These are phyloP conservation scores for Russula foetens DNA, from an alignment of 768 basidiomycete species.

Conservation along the genomic window DNA sequence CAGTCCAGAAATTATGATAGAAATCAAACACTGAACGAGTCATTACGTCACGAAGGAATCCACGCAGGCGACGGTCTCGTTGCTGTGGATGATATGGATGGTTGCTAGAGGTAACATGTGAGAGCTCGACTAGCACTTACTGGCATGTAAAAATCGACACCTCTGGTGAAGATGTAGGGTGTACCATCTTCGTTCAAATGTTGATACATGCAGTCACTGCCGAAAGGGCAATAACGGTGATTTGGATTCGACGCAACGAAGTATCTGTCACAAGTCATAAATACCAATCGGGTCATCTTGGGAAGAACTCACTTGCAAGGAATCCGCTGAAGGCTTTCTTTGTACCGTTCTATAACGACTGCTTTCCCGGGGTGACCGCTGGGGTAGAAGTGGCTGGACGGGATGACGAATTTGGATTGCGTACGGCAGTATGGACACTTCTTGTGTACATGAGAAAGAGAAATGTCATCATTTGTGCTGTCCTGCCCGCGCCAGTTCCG, in stretches of 20 bases:
- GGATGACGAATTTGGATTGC: constrained; percentile 59
- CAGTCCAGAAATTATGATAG: neutral
- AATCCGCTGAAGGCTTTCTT: constrained; percentile 62
- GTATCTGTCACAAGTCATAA: constrained; percentile 35
- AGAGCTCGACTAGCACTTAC: constrained; percentile 28
- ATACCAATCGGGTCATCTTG: neutral
- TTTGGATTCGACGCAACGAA: constrained; percentile 45
- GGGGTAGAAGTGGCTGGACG: constrained; percentile 60
- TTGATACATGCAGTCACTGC: constrained; percentile 74
- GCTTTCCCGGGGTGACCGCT: constrained; percentile 47
- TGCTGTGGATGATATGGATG: constrained; percentile 1
- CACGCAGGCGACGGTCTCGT: constrained; percentile 3
- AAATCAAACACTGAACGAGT: constrained; percentile 5
- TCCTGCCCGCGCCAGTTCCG: constrained; percentile 66
- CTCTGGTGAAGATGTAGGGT: constrained; percentile 44
- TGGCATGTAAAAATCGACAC: constrained; percentile 46
- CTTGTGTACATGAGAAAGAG: constrained; percentile 55
- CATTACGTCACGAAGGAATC: neutral
- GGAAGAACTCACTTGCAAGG: constrained; percentile 50
- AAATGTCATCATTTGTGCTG: constrained; percentile 42
- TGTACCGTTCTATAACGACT: constrained; percentile 47
- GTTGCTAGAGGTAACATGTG: neutral
- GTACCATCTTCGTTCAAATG: constrained; percentile 64
- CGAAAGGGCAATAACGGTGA: constrained; percentile 65
- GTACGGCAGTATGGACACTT: constrained; percentile 73